phyloP scores from a whole-genome alignment of 2,329 filamentous ascomycete species.

The Ceratocystis ficicola region DNA sequence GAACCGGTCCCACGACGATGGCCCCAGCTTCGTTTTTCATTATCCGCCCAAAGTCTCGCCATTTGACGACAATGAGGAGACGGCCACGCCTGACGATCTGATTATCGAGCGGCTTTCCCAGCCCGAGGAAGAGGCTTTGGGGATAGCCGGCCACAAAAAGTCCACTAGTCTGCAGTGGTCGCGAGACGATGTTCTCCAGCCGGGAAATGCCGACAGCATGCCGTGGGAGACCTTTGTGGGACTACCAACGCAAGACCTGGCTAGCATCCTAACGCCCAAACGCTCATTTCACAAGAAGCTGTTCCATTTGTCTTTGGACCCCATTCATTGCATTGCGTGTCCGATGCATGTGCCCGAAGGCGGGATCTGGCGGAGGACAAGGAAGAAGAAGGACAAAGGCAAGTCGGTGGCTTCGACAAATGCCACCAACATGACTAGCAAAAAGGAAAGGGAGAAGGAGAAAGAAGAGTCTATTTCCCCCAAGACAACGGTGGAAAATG shows the following conservation, averaged over 20 bases:
- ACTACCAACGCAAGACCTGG: conserved; percentile 63
- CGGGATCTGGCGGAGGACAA: conserved; percentile 58
- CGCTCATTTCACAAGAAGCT: conserved; percentile 65
- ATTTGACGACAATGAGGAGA: conserved; percentile 29
- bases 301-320: conserved; percentile 72
- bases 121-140: conserved; percentile 26
- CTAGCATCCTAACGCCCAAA: conserved; percentile 65
- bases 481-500: conserved; percentile 14
- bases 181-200: conserved; percentile 35
- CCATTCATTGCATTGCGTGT: conserved; percentile 67
- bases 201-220: conserved; percentile 43
- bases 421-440: conserved; percentile 23
- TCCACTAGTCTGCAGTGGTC: conserved; percentile 27
- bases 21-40: conserved; percentile 74
- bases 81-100: conserved; percentile 39
- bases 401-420: conserved; percentile 28
- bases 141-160: conserved; percentile 24
- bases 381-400: conserved; percentile 27
- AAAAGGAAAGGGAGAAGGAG: background rate
- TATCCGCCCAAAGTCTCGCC: conserved; percentile 53
- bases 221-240: conserved; percentile 64
- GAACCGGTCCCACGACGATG: conserved; percentile 56
- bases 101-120: conserved; percentile 38
- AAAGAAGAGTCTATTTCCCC: conserved; percentile 20
- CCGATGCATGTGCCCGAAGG: conserved; percentile 72